These are phyloP conservation scores for Pseudogymnoascus sp. DNA, from an alignment of 2,329 filamentous ascomycete genomes.

Conservation along the genomic window DNA sequence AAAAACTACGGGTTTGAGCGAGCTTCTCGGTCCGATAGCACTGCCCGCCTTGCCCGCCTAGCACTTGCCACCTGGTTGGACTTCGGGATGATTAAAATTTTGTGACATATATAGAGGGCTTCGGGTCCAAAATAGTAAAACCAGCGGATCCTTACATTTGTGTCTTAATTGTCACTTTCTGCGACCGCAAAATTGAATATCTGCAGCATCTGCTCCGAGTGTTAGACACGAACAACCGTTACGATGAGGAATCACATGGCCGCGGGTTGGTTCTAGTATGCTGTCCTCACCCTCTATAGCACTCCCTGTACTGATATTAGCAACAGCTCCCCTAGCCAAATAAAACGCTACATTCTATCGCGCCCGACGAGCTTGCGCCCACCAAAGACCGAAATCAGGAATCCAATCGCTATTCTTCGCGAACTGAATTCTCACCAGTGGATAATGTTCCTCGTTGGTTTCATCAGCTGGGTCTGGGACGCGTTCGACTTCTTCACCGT, in stretches of 20 bases:
- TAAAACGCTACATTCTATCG: slow-evolving; percentile 2
- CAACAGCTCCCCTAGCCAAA: neutral
- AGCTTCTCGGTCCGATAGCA: neutral
- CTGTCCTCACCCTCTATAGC: neutral
- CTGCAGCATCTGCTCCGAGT: neutral
- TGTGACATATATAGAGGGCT: neutral
- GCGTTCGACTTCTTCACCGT: slow-evolving; percentile 75
- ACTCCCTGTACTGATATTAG: neutral
- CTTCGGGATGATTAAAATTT: neutral
- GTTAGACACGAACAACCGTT: neutral
- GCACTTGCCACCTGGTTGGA: neutral
- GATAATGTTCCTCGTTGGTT: slow-evolving; percentile 1
- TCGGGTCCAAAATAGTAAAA: neutral
- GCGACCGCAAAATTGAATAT: neutral
- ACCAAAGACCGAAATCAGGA: neutral
- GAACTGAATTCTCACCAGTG: neutral
- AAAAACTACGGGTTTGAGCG: neutral
- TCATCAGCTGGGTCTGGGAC: slow-evolving; percentile 37
- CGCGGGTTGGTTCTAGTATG: slow-evolving; percentile 3
- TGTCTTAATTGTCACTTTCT: neutral
- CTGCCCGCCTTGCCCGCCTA: neutral
- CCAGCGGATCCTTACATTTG: neutral
- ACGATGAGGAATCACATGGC: neutral
- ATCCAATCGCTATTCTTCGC: neutral
- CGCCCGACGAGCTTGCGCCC: neutral